Conservation (phyloP, 2,329 filamentous ascomycete genomes). For the Pyrenophora graminea region DNA sequence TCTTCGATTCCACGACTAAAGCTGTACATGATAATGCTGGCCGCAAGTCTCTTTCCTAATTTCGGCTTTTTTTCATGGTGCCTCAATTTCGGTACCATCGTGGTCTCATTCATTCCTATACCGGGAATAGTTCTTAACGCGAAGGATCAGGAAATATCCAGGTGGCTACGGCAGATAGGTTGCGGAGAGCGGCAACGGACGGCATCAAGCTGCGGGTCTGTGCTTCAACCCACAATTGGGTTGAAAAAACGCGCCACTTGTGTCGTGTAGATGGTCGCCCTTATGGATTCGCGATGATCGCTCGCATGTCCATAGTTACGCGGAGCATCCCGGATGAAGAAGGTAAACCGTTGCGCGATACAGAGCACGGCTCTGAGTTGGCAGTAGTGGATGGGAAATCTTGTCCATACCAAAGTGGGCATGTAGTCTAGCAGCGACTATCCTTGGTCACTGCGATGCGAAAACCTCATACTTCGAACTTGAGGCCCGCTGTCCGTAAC, state of each 20-base stretch:
- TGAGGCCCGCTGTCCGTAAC: constrained; percentile 48
- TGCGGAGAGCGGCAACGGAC: neutral
- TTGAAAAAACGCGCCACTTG: constrained; percentile 8
- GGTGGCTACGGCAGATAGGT: neutral
- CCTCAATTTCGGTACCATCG: too few relatives aligned
- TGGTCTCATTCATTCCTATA: too few relatives aligned
- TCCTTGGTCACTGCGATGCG: neutral
- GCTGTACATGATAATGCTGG: too few relatives aligned
- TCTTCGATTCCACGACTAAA: neutral
- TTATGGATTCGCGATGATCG: constrained; percentile 4
- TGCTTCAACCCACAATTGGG: constrained; percentile 16
- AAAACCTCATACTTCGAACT: constrained; percentile 40
- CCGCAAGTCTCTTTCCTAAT: too few relatives aligned
- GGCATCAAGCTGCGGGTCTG: constrained; percentile 7
- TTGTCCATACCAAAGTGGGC: too few relatives aligned
- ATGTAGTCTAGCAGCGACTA: neutral
- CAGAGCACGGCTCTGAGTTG: neutral
- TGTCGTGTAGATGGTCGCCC: constrained; percentile 8
- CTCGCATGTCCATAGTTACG: constrained; percentile 2
- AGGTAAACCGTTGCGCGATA: neutral
- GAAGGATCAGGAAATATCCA: neutral
- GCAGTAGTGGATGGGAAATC: too few relatives aligned
- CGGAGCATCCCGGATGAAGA: constrained; percentile 3
- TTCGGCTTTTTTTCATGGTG: too few relatives aligned
- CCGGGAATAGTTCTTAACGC: too few relatives aligned